These are phyloP conservation scores for Fraxinus floribunda DNA, from an alignment of 305 asterid genomes.

Conservation along the genomic window DNA sequence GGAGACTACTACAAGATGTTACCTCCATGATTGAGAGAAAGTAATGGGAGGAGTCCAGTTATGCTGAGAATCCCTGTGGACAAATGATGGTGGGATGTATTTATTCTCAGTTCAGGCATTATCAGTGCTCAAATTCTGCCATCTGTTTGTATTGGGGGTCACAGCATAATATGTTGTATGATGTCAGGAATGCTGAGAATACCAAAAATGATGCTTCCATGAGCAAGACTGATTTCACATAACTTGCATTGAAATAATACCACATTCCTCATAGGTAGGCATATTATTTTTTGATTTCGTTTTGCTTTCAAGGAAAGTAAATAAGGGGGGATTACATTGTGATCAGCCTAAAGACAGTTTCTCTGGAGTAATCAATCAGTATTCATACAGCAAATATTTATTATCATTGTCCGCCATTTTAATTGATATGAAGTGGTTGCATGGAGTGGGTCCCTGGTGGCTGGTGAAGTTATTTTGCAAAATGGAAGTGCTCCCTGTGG, in stretches of 20 bases:
- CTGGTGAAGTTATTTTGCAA: background rate
- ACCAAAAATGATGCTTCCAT: background rate
- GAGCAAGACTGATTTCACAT: background rate
- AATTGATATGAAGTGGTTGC: slow-evolving; percentile 9
- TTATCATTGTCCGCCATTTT: background rate
- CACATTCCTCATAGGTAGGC: background rate
- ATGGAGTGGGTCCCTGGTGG: slow-evolving; percentile 13
- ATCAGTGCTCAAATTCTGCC: background rate
- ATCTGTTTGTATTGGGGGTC: background rate
- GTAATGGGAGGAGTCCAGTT: background rate
- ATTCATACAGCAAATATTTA: background rate
- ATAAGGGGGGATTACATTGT: background rate
- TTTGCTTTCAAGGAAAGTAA: background rate
- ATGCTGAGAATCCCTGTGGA: background rate
- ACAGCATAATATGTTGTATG: background rate
- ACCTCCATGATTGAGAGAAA: background rate
- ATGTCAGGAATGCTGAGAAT: background rate
- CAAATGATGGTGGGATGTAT: background rate
- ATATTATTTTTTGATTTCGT: background rate
- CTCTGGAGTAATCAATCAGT: background rate
- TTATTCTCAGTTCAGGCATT: background rate
- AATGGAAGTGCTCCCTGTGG: background rate
- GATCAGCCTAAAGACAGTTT: background rate
- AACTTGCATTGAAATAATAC: background rate
- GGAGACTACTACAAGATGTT: background rate